Percentiles rank a stretch among this genome's conserved stretches.
phyloP scores from a whole-genome alignment of 192 early-diverging fungal species.

The Coemansia sp. region DNA sequence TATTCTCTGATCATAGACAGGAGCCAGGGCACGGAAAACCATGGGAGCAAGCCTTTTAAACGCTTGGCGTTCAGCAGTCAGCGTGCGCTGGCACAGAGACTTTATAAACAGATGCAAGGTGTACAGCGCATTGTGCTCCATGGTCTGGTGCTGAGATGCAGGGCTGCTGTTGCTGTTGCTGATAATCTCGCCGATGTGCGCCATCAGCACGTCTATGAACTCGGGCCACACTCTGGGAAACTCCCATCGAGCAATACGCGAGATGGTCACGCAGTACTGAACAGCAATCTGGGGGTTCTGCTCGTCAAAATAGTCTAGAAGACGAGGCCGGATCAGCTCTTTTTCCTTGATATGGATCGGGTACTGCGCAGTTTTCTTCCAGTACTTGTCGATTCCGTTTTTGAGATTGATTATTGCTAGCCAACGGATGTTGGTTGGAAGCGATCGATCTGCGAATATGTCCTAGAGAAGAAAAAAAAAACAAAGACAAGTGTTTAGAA shows the following conservation, averaged over 20 bases:
- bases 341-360: conserved; percentile 70
- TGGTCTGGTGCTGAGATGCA: conserved; percentile 37
- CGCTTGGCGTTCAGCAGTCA: conserved; percentile 62
- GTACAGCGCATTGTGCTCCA: conserved; percentile 72
- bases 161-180: conserved; percentile 3
- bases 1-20: conserved; percentile 65
- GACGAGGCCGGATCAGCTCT: conserved; percentile 61
- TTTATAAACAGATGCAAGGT: conserved; percentile 77
- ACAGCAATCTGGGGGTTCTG: conserved; percentile 66
- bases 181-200: conserved; percentile 16
- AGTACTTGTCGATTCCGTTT: conserved; percentile 89
- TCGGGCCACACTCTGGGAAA: conserved; percentile 85
- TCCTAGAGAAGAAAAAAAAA: conserved; percentile 54
- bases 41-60: conserved; percentile 66
- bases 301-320: conserved; percentile 70
- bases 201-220: conserved; percentile 35
- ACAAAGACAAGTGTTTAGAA: neutral
- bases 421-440: conserved; percentile 67
- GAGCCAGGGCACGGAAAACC: conserved; percentile 65
- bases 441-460: conserved; percentile 68
- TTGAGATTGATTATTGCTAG: conserved; percentile 81
- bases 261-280: conserved; percentile 72
- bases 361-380: conserved; percentile 65
- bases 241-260: conserved; percentile 85
- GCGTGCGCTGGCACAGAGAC: conserved; percentile 67